Evolutionary conservation across 2,329 filamentous ascomycete species (phyloP).

Genomic region (Aspergillus fumigatiaffinis): DNA sequence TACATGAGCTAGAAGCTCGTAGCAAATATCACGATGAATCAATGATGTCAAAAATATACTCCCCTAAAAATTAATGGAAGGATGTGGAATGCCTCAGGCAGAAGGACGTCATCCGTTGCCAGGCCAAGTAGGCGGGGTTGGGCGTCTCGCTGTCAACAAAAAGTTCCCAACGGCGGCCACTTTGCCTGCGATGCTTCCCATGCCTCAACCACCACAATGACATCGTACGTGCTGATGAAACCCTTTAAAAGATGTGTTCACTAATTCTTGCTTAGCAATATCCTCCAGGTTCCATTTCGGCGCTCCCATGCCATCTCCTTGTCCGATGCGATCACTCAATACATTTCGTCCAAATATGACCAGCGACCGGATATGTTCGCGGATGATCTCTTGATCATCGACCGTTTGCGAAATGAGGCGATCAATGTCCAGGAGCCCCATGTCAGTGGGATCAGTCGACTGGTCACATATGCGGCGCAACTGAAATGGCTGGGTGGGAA

Average conservation of each 20-base stretch:
- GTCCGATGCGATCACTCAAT: constrained; percentile 79
- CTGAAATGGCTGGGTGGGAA: constrained; percentile 90
- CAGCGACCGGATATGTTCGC: constrained; percentile 97
- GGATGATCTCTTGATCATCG: constrained; percentile 81
- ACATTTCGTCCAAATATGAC: constrained; percentile 98
- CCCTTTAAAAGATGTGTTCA: background rate
- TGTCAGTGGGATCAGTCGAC: constrained; percentile 75
- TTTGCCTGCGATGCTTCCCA: constrained; percentile 9
- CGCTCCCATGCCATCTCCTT: constrained; percentile 76
- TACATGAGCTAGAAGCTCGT: constrained; percentile 17
- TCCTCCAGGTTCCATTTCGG: constrained; percentile 79
- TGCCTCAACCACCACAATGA: constrained; percentile 23
- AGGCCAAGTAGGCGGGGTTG: constrained; percentile 27
- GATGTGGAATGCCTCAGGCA: constrained; percentile 23
- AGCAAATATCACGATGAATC: constrained; percentile 18
- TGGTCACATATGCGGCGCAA: constrained; percentile 90
- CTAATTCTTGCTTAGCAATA: constrained; percentile 32
- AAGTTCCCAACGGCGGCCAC: constrained; percentile 3
- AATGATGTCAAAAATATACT: background rate
- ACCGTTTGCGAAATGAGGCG: constrained; percentile 78
- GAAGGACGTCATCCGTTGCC: constrained; percentile 31
- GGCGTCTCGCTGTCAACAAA: constrained; percentile 29
- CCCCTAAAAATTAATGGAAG: background rate
- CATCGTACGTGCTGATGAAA: constrained; percentile 28
- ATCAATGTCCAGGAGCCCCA: constrained; percentile 86